Evolutionary conservation across 441 rosid genomes (phyloP).

Genomic region (Populus hybrid): DNA sequence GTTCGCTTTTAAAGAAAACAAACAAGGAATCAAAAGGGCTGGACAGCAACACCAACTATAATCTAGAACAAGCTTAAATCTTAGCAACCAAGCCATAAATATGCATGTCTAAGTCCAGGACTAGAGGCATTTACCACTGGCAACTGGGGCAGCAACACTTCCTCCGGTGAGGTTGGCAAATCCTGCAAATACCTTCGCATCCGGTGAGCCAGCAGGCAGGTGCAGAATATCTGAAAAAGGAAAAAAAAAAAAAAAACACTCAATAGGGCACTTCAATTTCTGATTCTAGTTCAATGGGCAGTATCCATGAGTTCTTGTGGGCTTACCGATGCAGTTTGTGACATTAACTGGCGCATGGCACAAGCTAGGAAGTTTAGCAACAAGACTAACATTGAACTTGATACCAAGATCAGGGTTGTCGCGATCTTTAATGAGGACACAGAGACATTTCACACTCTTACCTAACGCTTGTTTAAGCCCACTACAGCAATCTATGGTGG

Average conservation of each 20-base stretch:
- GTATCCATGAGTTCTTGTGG: background rate
- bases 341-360: conserved; percentile 54
- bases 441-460: conserved; percentile 70
- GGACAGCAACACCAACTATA: background rate
- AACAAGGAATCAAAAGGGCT: background rate
- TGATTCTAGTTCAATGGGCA: background rate
- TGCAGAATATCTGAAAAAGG: conserved; percentile 52
- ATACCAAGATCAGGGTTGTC: conserved; percentile 72
- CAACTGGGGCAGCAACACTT: conserved; percentile 16
- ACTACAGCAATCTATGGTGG: conserved; percentile 67
- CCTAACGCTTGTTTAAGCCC: conserved; percentile 60
- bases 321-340: conserved; percentile 59
- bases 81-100: background rate
- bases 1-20: conserved; percentile 23
- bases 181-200: conserved; percentile 59
- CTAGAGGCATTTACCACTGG: conserved; percentile 28
- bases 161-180: conserved; percentile 37
- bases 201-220: conserved; percentile 57
- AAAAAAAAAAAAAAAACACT: background rate
- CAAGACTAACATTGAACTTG: conserved; percentile 57
- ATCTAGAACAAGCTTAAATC: background rate
- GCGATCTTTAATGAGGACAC: conserved; percentile 60
- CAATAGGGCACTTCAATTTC: background rate
- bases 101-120: background rate
- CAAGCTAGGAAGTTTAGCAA: conserved; percentile 52